Percentiles rank a stretch among this genome's conserved stretches.
Conservation (phyloP, 2,329 filamentous ascomycete species). For the Tolypocladium tropicale region DNA sequence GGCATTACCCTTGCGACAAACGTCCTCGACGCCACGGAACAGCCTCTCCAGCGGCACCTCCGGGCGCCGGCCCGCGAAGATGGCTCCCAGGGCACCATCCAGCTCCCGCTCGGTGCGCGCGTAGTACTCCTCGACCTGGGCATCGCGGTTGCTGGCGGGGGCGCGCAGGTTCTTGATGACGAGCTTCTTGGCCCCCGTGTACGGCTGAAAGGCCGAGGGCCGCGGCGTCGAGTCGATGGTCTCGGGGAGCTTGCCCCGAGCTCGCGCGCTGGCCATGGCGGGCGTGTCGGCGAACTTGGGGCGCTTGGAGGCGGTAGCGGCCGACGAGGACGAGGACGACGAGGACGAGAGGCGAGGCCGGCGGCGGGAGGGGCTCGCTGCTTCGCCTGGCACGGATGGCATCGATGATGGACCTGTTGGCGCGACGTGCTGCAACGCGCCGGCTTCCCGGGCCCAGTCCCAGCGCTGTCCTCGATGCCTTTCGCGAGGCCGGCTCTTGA, state of each 20-base stretch:
- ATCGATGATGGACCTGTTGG: slow-evolving; percentile 10
- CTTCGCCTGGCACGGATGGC: slow-evolving; percentile 20
- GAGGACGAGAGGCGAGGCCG: slow-evolving; percentile 24
- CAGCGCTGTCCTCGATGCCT: not conserved
- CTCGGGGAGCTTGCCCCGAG: slow-evolving; percentile 29
- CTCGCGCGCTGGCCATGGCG: slow-evolving; percentile 24
- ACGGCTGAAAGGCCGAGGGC: slow-evolving; percentile 52
- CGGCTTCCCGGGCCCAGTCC: not conserved
- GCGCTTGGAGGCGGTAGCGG: slow-evolving; percentile 18
- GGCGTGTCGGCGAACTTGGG: slow-evolving; percentile 16
- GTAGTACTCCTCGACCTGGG: slow-evolving; percentile 69
- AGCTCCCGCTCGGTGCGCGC: slow-evolving; percentile 65
- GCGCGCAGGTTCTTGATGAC: slow-evolving; percentile 86
- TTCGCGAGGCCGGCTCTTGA: not conserved
- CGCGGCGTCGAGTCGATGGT: slow-evolving; percentile 22
- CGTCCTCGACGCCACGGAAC: slow-evolving; percentile 83
- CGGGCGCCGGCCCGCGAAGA: slow-evolving; percentile 58
- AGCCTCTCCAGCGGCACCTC: slow-evolving; percentile 75
- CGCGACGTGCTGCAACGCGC: not conserved
- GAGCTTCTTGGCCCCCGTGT: slow-evolving; percentile 71
- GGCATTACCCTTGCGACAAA: slow-evolving; percentile 71
- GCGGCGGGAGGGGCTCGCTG: slow-evolving; percentile 24
- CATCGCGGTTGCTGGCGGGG: slow-evolving; percentile 38
- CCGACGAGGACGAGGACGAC: slow-evolving; percentile 10
- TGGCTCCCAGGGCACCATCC: slow-evolving; percentile 57